Base-by-base conservation (phyloP, 2,329 filamentous ascomycete species). In the Beauveria sp. region DNA sequence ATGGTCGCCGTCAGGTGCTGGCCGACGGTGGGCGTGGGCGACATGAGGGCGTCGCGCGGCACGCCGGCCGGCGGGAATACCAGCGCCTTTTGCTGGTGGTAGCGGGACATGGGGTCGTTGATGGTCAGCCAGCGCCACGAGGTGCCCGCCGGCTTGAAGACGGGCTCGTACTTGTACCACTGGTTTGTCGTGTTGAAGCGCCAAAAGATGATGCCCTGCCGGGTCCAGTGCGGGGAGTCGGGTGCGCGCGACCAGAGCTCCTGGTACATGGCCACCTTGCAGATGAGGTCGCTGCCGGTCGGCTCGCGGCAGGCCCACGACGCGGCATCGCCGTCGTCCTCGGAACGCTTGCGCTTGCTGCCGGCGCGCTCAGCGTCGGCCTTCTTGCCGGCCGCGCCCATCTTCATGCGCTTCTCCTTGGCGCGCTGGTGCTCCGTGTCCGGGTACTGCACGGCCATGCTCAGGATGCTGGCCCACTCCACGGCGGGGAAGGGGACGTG, bases 181-280 rank as follows among this genome's bases (percentile, higher is more conserved):
- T 77, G 66, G 78, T 83, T 73, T 72, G 78, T 76, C 12, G 75
- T 76, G 69, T 76, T 77, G 70, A 88, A 88, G 2, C 83, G 84
- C 85, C 85, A 88, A 43, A 87, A 77, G 60, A 88, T 77, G 61
- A 87, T 80, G 40, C 78, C 80, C 55, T 84, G 81, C n/a, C 83
- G 80, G 10, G 76, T 79, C 81, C 83, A 87, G 66, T 75, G 71
- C 51, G 69, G 70, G 18, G 73, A 74, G 62, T 78, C 76, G 6
- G 79, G 79, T 4, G 81, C 72, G 64, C 74, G 74, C 3, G 83
- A 86, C 79, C 81, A 86, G 42, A 87, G 78, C 74, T 87, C 85
- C 70, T 88, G 85, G 70, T 86, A 84, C 85, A 87, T 87, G 69
- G 83, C 83, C 51, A 87, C 83, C 70, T 81, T 81, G 65, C 80